Conservation (phyloP, 2,329 filamentous ascomycete species). For the Calonectria pauciramosa region DNA sequence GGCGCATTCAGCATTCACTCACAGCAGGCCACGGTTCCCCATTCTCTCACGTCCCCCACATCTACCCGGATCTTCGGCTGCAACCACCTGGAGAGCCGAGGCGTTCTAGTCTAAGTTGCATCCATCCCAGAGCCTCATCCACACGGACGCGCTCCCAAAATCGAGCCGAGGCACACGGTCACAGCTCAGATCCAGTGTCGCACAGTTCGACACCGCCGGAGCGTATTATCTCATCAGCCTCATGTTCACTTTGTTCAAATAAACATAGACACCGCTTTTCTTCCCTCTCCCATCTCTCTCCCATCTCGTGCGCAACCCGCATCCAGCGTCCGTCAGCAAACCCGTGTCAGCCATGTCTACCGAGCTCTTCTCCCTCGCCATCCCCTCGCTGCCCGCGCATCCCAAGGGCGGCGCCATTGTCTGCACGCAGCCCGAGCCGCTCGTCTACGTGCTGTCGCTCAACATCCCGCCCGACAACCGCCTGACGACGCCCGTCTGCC, state of each 20-base stretch:
- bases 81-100: conserved; percentile 36
- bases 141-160: background rate
- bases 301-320: background rate
- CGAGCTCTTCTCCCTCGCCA: conserved; percentile 62
- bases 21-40: background rate
- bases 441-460: conserved; percentile 81
- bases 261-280: background rate
- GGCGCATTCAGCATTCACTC: background rate
- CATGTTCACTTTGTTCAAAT: background rate
- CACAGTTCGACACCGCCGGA: background rate
- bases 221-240: background rate
- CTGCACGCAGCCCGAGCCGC: conserved; percentile 71
- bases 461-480: conserved; percentile 82
- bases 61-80: conserved; percentile 4
- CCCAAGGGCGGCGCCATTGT: conserved; percentile 68
- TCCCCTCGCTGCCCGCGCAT: conserved; percentile 63
- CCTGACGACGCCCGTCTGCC: conserved; percentile 77
- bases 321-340: background rate
- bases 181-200: background rate
- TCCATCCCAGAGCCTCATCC: conserved; percentile 1
- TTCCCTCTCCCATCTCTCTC: background rate
- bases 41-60: background rate
- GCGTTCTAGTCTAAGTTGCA: conserved; percentile 21
- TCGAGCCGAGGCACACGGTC: conserved; percentile 10
- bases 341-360: conserved; percentile 27